Base-by-base conservation (phyloP, 148 eudicot species). In the Rhododendron ferrugineum region DNA sequence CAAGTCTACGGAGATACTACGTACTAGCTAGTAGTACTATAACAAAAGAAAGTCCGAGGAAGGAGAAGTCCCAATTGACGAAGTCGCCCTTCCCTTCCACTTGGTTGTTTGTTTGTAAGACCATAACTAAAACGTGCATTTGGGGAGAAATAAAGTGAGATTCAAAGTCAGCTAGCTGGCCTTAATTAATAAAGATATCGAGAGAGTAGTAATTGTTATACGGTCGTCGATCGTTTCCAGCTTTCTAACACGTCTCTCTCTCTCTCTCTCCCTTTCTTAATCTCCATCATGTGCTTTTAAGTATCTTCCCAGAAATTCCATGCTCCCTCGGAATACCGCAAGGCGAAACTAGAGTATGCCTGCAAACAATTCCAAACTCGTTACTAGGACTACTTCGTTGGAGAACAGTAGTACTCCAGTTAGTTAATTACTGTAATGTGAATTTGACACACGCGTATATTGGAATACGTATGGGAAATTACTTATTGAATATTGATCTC, bases 331-430 rank as follows among this genome's bases (percentile, higher is more conserved):
- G 72, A 77, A 15, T n/a, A 28, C 74, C 75, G 11, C 78, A 84
- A 0, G 86, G 86, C 32, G 82, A 77, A 36, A 1, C 20, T 23
- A 78, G 68, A 77, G 46, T 60, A 30, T 78, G 82, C 86, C 86
- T 84, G 75, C 82, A 84, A 83, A 11, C 73, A n/a, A 26, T 28
- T 28, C 16, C 73, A 68, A 68, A 68, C 32, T 68, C 11, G 14
- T 68, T 23, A 62, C n/a, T 20, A 4, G 44, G 44, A 40, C 18
- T 6, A 7, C 26, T 6, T 22, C 10, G 10, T 22, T 60, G n/a
- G 26, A 58, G 9, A 58, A 62, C 8, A 0, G n/a, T 2, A 23
- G 22, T 16, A 23, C 44, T 40, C 42, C 42, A 40, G 42, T 40
- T 40, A 40, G 42, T 40, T 37, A 37, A 60, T 62, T 2, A 68